Evolutionary conservation across 345 rosid species (phyloP).

Genomic region (Eutrema japonicum): DNA sequence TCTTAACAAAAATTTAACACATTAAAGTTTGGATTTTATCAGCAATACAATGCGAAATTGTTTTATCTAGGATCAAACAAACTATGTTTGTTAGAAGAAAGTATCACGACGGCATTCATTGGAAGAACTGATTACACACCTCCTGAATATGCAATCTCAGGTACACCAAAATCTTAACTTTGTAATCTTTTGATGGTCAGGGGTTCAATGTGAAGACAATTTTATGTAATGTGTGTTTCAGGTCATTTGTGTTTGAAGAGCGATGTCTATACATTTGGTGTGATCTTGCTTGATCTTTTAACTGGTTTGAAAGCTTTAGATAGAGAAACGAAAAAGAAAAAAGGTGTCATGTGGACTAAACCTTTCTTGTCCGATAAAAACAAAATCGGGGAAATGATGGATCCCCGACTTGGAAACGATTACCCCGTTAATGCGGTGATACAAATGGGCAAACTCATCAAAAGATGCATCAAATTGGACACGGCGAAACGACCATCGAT

Average conservation of each 20-base stretch:
- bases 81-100: not conserved
- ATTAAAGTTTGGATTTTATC: not conserved
- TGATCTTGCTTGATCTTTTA: conserved; percentile 34
- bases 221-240: conserved; percentile 1
- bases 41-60: conserved; percentile 28
- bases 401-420: conserved; percentile 12
- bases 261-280: conserved; percentile 39
- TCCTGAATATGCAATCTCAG: conserved; percentile 40
- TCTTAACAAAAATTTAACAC: not conserved
- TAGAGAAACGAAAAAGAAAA: not conserved
- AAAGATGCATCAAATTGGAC: conserved; percentile 10
- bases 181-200: not conserved
- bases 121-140: conserved; percentile 25
- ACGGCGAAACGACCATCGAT: conserved; percentile 6
- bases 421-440: conserved; percentile 6
- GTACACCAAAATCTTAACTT: conserved; percentile 17
- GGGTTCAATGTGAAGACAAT: not conserved
- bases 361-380: conserved; percentile 27
- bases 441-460: conserved; percentile 14
- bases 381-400: conserved; percentile 24
- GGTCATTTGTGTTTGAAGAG: conserved; percentile 25
- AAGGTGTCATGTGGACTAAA: conserved; percentile 16
- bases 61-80: conserved; percentile 33
- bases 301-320: conserved; percentile 27
- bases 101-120: not conserved